These are phyloP conservation scores for Xylaria scruposa DNA, from an alignment of 495 filamentous ascomycete species.

Conservation along the genomic window DNA sequence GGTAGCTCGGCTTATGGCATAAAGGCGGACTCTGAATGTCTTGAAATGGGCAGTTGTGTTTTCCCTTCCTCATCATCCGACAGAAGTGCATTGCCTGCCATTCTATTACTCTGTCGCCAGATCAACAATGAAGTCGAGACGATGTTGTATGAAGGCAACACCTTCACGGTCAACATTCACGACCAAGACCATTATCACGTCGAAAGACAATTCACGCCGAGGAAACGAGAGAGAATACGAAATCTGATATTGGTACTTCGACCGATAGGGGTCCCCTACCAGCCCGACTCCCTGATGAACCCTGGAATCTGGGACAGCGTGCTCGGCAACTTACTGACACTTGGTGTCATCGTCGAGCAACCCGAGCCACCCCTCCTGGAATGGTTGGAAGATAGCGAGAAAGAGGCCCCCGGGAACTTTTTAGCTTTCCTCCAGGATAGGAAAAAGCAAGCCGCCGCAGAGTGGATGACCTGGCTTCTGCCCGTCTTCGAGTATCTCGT, in stretches of 20 bases:
- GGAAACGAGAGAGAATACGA: slow-evolving; percentile 18
- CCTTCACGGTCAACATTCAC: slow-evolving; percentile 11
- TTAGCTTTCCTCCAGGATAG: neutral
- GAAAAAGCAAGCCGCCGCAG: slow-evolving; percentile 8
- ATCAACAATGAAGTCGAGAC: slow-evolving; percentile 21
- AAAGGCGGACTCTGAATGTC: neutral
- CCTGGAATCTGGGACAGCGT: slow-evolving; percentile 19
- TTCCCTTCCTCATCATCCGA: neutral
- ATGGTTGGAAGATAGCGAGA: slow-evolving; percentile 11
- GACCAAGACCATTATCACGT: neutral
- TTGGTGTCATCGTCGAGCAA: slow-evolving; percentile 20
- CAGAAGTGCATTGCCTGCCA: slow-evolving; percentile 7
- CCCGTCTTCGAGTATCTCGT: slow-evolving; percentile 25
- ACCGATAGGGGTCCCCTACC: neutral
- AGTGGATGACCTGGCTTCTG: slow-evolving; percentile 26
- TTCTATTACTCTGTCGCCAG: slow-evolving; percentile 20
- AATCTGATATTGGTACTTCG: slow-evolving; percentile 17
- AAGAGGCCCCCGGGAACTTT: neutral
- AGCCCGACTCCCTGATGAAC: slow-evolving; percentile 6
- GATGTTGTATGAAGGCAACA: slow-evolving; percentile 21
- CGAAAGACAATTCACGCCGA: slow-evolving; percentile 1
- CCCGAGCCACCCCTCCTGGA: slow-evolving; percentile 11
- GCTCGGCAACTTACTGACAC: slow-evolving; percentile 11
- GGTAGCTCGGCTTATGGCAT: neutral
- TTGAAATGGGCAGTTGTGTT: neutral